Conservation (phyloP, 2,329 filamentous ascomycete species). For the Pseudogymnoascus sp. region DNA sequence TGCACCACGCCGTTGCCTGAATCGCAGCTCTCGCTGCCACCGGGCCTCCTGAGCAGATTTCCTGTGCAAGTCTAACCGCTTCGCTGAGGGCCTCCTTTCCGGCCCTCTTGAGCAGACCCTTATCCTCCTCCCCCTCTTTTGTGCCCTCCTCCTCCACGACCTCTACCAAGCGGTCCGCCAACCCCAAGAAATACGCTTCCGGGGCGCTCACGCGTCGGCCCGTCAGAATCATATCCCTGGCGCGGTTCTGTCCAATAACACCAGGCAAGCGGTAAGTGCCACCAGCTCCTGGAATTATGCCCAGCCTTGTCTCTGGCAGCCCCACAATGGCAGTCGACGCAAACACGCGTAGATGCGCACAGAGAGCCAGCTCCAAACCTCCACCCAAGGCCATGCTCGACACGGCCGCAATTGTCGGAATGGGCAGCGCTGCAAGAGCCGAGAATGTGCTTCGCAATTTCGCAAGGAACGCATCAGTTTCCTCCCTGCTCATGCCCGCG, state of each 20-base stretch:
- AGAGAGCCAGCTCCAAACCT: conserved; percentile 85
- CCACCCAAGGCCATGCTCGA: conserved; percentile 83
- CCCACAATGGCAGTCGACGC: conserved; percentile 70
- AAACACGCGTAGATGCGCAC: conserved; percentile 83
- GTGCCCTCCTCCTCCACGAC: conserved; percentile 49
- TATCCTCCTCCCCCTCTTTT: conserved; percentile 34
- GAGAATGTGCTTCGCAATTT: conserved; percentile 70
- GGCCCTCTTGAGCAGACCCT: conserved; percentile 48
- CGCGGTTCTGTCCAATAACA: conserved; percentile 70
- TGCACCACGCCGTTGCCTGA: conserved; percentile 65
- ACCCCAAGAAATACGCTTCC: conserved; percentile 85
- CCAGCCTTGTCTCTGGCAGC: conserved; percentile 84
- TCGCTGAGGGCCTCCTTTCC: conserved; percentile 64
- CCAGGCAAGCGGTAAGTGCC: conserved; percentile 82
- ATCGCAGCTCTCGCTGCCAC: conserved; percentile 74
- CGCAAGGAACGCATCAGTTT: conserved; percentile 75
- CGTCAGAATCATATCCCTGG: conserved; percentile 85
- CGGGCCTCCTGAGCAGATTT: conserved; percentile 86
- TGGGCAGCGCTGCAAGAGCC: conserved; percentile 64
- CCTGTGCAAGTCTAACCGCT: conserved; percentile 68
- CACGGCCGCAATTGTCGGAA: conserved; percentile 86
- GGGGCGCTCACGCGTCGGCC: conserved; percentile 75
- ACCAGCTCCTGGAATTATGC: conserved; percentile 90
- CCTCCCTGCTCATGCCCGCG: conserved; percentile 63
- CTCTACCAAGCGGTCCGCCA: conserved; percentile 86